Percentiles rank a stretch among this genome's conserved stretches.
Evolutionary conservation across 768 basidiomycete species (phyloP).

Genomic region (Tulasnella sp.): DNA sequence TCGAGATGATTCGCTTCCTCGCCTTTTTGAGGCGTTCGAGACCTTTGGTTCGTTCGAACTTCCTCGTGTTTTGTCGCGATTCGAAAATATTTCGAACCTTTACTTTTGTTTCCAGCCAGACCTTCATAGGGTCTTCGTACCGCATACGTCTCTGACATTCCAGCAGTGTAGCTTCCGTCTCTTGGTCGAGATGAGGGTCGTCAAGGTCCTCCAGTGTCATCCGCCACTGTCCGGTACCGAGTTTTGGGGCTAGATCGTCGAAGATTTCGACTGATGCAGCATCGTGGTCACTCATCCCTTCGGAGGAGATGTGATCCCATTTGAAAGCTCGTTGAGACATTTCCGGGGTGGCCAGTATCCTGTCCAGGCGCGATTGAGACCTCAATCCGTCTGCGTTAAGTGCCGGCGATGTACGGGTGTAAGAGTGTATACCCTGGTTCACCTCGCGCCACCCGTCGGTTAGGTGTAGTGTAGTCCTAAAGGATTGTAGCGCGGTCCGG

Average conservation of each 20-base stretch:
- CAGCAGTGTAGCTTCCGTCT: background rate
- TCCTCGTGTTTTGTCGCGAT: background rate
- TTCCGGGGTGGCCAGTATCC: background rate
- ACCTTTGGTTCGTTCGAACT: background rate
- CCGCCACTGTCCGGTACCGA: background rate
- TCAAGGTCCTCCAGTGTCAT: constrained; percentile 3
- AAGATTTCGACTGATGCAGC: background rate
- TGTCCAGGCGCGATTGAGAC: background rate
- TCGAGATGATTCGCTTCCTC: background rate
- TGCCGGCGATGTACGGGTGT: background rate
- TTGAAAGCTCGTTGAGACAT: background rate
- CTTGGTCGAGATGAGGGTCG: background rate
- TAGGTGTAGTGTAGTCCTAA: background rate
- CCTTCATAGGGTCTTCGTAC: background rate
- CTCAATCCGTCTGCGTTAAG: background rate
- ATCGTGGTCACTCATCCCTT: constrained; percentile 5
- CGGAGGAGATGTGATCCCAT: background rate
- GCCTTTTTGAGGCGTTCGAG: background rate
- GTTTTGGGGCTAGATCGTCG: background rate
- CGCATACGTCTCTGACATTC: background rate
- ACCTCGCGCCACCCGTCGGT: background rate
- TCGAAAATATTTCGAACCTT: constrained; percentile 1
- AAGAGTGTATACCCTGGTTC: background rate
- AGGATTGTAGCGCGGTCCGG: background rate
- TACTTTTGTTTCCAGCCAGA: background rate